phyloP scores from a whole-genome alignment of 2,329 filamentous ascomycete genomes.

The Paraphaeosphaeria sporulosa region DNA sequence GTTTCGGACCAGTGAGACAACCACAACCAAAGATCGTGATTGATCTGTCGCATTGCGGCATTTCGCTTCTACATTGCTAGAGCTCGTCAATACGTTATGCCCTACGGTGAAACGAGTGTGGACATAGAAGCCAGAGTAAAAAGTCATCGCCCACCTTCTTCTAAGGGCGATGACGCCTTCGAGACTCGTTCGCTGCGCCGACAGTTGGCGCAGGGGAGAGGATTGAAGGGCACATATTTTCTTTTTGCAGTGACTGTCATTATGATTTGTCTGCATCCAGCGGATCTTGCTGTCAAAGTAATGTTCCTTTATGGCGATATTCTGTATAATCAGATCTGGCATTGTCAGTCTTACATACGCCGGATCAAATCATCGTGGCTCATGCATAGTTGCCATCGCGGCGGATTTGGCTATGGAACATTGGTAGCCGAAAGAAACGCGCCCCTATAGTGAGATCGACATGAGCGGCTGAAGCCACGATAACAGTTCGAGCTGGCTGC shows the following conservation, averaged over 20 bases:
- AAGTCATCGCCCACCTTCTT: conserved; percentile 33
- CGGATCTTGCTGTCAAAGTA: not conserved
- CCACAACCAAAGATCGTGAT: conserved; percentile 2
- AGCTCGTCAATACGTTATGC: conserved; percentile 48
- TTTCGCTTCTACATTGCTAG: conserved; percentile 53
- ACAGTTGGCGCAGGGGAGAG: conserved; percentile 36
- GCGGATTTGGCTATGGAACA: no score
- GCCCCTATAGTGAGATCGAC: no score
- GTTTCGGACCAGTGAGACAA: not conserved
- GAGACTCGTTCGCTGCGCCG: conserved; percentile 32
- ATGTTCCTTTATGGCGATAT: no score
- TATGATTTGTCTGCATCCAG: not conserved
- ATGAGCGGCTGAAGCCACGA: not conserved
- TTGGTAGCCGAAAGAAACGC: no score
- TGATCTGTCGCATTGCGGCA: conserved; percentile 10
- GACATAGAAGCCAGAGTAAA: conserved; percentile 52
- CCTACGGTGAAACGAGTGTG: conserved; percentile 50
- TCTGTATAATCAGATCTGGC: no score
- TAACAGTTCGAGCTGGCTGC: not conserved
- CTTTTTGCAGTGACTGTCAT: not conserved
- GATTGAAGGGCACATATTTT: conserved; percentile 34
- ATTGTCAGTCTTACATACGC: no score
- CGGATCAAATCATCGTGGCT: no score
- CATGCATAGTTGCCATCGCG: no score
- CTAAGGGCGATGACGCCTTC: conserved; percentile 39